phyloP scores from a whole-genome alignment of 2,329 filamentous ascomycete genomes.

The Paecilomyces sp. region DNA sequence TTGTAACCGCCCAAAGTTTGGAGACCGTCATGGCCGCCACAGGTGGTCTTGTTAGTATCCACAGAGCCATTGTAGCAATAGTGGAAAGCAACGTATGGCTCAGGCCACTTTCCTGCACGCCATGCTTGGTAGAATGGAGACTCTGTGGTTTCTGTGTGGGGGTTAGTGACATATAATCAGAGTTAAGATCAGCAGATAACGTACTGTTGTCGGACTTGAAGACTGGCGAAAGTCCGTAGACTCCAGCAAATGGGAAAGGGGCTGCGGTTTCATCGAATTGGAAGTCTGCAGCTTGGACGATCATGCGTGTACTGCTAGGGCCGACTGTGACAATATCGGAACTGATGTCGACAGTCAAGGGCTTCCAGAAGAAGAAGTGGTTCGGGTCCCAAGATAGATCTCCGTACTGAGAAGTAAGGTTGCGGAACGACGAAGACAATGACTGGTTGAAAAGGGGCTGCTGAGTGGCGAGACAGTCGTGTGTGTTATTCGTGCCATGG shows the following conservation, averaged over 20 bases:
- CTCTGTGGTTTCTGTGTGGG: constrained; percentile 1
- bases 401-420: constrained; percentile 5
- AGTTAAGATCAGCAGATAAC: background rate
- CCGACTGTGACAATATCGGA: constrained; percentile 8
- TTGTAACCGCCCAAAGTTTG: constrained; percentile 13
- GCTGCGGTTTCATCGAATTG: constrained; percentile 3
- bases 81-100: constrained; percentile 8
- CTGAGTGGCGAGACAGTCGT: constrained; percentile 5
- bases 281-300: constrained; percentile 6
- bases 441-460: constrained; percentile 9
- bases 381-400: constrained; percentile 10
- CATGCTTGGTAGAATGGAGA: constrained; percentile 10
- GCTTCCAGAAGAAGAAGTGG: constrained; percentile 10
- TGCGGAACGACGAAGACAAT: constrained; percentile 4
- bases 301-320: constrained; percentile 2
- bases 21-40: constrained; percentile 9
- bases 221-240: constrained; percentile 9
- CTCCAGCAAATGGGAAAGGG: constrained; percentile 6
- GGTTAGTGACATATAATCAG: background rate
- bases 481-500: constrained; percentile 4
- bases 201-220: constrained; percentile 8
- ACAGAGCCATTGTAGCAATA: constrained; percentile 12
- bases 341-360: constrained; percentile 6
- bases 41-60: constrained; percentile 7
- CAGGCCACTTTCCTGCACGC: constrained; percentile 4